Percentiles rank a stretch among this genome's conserved stretches.
phyloP scores from a whole-genome alignment of 148 eudicot species.

The Drosera capensis region DNA sequence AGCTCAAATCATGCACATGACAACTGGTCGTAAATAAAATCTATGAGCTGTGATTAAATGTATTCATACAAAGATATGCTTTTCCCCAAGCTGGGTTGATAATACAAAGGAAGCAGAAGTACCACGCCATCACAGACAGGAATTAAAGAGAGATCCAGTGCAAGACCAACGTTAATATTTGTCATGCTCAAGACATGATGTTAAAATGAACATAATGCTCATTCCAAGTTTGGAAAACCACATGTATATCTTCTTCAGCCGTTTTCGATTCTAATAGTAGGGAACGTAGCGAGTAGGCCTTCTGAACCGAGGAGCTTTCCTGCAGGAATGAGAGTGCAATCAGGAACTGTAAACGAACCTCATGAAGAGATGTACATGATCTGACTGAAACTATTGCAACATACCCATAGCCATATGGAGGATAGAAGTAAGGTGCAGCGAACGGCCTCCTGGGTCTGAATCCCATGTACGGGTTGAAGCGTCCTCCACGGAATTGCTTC shows the following conservation, averaged over 20 bases:
- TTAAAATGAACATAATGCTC: too few relatives aligned
- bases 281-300: slow-evolving; percentile 86
- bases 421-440: slow-evolving; percentile 31
- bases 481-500: slow-evolving; percentile 53
- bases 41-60: too few relatives aligned
- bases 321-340: slow-evolving; percentile 13
- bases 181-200: too few relatives aligned
- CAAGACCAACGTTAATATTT: too few relatives aligned
- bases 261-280: slow-evolving; percentile 29
- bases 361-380: neutral
- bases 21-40: too few relatives aligned
- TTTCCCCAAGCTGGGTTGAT: too few relatives aligned
- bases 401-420: slow-evolving; percentile 79
- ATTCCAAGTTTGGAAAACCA: too few relatives aligned
- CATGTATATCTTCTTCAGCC: neutral
- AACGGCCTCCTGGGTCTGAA: slow-evolving; percentile 30
- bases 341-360: neutral
- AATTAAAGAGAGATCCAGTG: too few relatives aligned
- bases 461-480: slow-evolving; percentile 39
- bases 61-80: too few relatives aligned
- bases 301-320: slow-evolving; percentile 85
- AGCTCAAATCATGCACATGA: too few relatives aligned
- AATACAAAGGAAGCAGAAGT: too few relatives aligned
- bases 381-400: neutral
- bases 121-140: too few relatives aligned